Conservation (phyloP, 306 rosid genomes). For the Astragalus glycyphyllos region DNA sequence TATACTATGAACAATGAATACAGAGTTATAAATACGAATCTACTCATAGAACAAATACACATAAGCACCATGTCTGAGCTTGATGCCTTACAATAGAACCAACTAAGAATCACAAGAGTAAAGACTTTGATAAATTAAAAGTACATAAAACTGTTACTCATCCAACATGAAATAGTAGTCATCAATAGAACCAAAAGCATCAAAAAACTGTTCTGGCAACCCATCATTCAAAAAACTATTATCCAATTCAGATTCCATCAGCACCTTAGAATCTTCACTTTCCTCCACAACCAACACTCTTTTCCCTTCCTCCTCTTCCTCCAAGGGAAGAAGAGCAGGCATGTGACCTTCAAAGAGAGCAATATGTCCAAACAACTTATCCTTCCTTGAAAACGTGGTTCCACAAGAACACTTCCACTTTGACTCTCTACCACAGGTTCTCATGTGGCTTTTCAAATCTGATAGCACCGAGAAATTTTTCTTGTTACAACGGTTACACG, state of each 20-base stretch:
- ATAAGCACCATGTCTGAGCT: not conserved
- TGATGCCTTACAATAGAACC: not conserved
- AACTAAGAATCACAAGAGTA: too few species aligned
- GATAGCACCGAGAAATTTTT: constrained; percentile 80
- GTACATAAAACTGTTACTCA: too few species aligned
- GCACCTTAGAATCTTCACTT: constrained; percentile 14
- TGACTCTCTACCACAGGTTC: constrained; percentile 74
- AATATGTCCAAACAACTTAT: constrained; percentile 81
- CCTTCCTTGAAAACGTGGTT: constrained; percentile 82
- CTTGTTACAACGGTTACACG: constrained; percentile 74
- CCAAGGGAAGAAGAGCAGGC: constrained; percentile 68
- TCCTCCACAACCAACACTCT: constrained; percentile 37
- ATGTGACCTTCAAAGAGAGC: constrained; percentile 84
- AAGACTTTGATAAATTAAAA: too few species aligned
- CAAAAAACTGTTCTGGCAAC: constrained; percentile 53
- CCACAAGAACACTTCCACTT: constrained; percentile 89
- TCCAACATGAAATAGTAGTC: constrained; percentile 10
- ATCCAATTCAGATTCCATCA: constrained; percentile 3
- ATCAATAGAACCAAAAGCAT: constrained; percentile 56
- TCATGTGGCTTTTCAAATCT: constrained; percentile 80
- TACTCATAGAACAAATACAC: not conserved
- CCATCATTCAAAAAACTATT: constrained; percentile 36
- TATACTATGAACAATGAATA: constrained; percentile 20
- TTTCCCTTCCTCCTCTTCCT: constrained; percentile 51
- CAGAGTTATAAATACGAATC: not conserved